Evolutionary conservation across 768 basidiomycete genomes (phyloP).

Genomic region (Baorangia bicolor): DNA sequence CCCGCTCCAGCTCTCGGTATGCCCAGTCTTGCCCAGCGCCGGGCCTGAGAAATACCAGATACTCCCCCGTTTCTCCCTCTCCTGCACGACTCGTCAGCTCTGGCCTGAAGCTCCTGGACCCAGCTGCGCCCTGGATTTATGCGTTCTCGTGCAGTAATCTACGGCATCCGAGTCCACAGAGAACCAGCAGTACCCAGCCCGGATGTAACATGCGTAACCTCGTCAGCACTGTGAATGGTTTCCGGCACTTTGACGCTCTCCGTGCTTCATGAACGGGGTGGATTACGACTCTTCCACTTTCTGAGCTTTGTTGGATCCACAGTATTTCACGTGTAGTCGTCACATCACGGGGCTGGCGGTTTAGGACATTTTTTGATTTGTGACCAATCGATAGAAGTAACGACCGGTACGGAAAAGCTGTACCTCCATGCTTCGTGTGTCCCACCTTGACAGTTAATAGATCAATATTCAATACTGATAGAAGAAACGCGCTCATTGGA

Average conservation of each 20-base stretch:
- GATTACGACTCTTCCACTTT: constrained; percentile 74
- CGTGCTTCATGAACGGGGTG: constrained; percentile 77
- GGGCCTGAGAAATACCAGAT: no score
- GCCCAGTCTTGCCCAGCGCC: no score
- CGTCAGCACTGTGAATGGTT: constrained; percentile 77
- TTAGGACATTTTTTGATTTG: constrained; percentile 45
- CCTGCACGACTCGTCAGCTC: no score
- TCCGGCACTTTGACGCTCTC: constrained; percentile 70
- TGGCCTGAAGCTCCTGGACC: no score
- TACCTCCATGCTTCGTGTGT: constrained; percentile 68
- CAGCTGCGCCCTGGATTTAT: no score
- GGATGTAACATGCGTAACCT: constrained; percentile 77
- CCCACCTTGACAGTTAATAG: constrained; percentile 41
- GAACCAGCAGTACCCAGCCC: no score
- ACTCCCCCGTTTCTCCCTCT: no score
- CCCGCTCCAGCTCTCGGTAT: no score
- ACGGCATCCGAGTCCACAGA: no score
- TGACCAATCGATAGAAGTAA: constrained; percentile 66
- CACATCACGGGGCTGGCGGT: constrained; percentile 65
- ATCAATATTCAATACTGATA: no score
- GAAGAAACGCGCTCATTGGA: not conserved
- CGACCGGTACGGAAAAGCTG: constrained; percentile 68
- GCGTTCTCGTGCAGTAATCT: no score
- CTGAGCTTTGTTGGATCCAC: constrained; percentile 61
- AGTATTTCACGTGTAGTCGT: constrained; percentile 45